Evolutionary conservation across 345 rosid genomes (phyloP).

Genomic region (Camelina hispida): DNA sequence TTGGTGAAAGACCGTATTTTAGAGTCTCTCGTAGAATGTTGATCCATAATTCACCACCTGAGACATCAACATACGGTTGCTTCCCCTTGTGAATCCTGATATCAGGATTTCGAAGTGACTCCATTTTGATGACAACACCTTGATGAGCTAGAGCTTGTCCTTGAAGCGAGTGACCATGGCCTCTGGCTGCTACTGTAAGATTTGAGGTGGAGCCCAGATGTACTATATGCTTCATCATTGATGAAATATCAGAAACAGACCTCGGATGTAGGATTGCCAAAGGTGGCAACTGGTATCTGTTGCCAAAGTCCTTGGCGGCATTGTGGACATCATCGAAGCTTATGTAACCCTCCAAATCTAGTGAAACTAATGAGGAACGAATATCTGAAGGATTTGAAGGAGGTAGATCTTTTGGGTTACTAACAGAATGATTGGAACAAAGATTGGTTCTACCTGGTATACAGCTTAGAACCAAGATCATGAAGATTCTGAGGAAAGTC

Average conservation of each 20-base stretch:
- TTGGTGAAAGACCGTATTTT: slow-evolving; percentile 78
- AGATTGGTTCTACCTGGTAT: slow-evolving; percentile 59
- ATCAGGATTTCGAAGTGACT: slow-evolving; percentile 56
- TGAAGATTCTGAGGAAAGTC: slow-evolving; percentile 52
- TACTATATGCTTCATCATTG: slow-evolving; percentile 57
- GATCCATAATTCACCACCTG: slow-evolving; percentile 95
- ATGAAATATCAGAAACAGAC: slow-evolving; percentile 82
- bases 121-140: slow-evolving; percentile 88
- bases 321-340: slow-evolving; percentile 58
- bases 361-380: slow-evolving; percentile 49
- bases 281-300: slow-evolving; percentile 67
- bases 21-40: slow-evolving; percentile 79
- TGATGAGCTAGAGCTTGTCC: slow-evolving; percentile 88
- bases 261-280: slow-evolving; percentile 74
- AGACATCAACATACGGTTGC: slow-evolving; percentile 76
- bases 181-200: slow-evolving; percentile 90
- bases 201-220: slow-evolving; percentile 64
- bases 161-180: slow-evolving; percentile 93
- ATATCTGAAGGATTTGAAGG: slow-evolving; percentile 43
- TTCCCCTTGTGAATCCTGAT: slow-evolving; percentile 55
- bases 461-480: slow-evolving; percentile 64
- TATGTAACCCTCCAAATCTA: slow-evolving; percentile 67
- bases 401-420: slow-evolving; percentile 42
- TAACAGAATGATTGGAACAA: slow-evolving; percentile 51
- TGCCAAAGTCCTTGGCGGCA: slow-evolving; percentile 90